Conservation (phyloP, 768 basidiomycete genomes). For the Coprinellus micaceus region DNA sequence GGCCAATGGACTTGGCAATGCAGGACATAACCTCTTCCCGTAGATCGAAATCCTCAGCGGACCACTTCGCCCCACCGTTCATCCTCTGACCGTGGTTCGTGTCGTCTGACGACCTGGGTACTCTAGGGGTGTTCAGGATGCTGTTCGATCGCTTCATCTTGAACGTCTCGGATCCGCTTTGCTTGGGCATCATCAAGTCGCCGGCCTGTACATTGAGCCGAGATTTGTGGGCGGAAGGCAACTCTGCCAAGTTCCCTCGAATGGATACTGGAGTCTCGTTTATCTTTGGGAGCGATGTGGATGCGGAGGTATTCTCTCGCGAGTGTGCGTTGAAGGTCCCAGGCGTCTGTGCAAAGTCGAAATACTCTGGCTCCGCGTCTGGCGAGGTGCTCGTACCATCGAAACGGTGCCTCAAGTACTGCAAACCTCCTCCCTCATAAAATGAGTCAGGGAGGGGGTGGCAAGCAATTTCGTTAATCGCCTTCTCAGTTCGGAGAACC, state of each 20-base stretch:
- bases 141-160: constrained; percentile 43
- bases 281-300: constrained; percentile 25
- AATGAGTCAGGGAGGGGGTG: constrained; percentile 90
- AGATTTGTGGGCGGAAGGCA: constrained; percentile 23
- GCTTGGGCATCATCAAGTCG: constrained; percentile 61
- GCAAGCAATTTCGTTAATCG: constrained; percentile 94
- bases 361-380: constrained; percentile 53
- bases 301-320: constrained; percentile 19
- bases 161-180: constrained; percentile 40
- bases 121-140: constrained; percentile 47
- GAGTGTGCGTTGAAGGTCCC: constrained; percentile 22
- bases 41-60: constrained; percentile 83
- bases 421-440: constrained; percentile 89
- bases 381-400: constrained; percentile 44
- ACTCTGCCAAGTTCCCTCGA: not conserved
- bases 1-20: constrained; percentile 95
- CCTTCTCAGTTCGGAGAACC: constrained; percentile 93
- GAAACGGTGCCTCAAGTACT: constrained; percentile 88
- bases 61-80: constrained; percentile 21
- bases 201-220: constrained; percentile 71
- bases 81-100: constrained; percentile 22
- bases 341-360: constrained; percentile 33
- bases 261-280: constrained; percentile 20
- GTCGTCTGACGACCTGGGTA: constrained; percentile 29
- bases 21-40: constrained; percentile 96